Conservation (phyloP, 306 rosid species). For the Pyrus pyrifolia region DNA sequence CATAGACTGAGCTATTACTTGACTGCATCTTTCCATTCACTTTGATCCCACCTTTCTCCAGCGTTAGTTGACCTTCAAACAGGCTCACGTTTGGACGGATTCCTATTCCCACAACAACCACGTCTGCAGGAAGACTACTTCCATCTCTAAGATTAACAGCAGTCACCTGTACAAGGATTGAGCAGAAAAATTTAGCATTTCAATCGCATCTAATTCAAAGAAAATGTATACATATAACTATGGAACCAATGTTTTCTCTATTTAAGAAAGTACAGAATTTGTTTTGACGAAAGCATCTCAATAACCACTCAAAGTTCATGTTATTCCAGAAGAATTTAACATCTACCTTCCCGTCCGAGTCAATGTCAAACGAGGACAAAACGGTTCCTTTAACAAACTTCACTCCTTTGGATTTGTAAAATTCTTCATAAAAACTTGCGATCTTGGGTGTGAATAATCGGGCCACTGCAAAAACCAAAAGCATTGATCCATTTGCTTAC, state of each 20-base stretch:
- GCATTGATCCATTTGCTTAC: not conserved
- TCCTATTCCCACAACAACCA: conserved; percentile 98
- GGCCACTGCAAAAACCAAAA: conserved; percentile 59
- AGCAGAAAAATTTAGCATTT: not conserved
- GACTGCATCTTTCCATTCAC: conserved; percentile 89
- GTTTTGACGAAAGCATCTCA: too few relatives aligned
- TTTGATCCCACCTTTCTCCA: conserved; percentile 99
- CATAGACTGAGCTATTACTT: conserved; percentile 76
- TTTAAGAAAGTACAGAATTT: too few relatives aligned
- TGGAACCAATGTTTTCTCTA: not conserved
- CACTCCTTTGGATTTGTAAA: conserved; percentile 78
- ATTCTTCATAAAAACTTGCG: conserved; percentile 80
- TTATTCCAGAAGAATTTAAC: not conserved
- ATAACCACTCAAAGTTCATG: not conserved
- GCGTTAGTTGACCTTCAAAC: conserved; percentile 91
- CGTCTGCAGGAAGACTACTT: conserved; percentile 54
- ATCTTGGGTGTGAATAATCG: conserved; percentile 90
- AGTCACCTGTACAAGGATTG: conserved; percentile 49
- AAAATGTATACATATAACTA: not conserved
- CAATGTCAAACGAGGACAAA: conserved; percentile 77
- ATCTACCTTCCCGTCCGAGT: conserved; percentile 65
- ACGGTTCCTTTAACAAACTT: conserved; percentile 84
- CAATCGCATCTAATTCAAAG: not conserved
- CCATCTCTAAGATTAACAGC: conserved; percentile 87
- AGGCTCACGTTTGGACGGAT: conserved; percentile 93